phyloP scores from a whole-genome alignment of 1,284 basidiomycete species.

The Puccinia triticina region DNA sequence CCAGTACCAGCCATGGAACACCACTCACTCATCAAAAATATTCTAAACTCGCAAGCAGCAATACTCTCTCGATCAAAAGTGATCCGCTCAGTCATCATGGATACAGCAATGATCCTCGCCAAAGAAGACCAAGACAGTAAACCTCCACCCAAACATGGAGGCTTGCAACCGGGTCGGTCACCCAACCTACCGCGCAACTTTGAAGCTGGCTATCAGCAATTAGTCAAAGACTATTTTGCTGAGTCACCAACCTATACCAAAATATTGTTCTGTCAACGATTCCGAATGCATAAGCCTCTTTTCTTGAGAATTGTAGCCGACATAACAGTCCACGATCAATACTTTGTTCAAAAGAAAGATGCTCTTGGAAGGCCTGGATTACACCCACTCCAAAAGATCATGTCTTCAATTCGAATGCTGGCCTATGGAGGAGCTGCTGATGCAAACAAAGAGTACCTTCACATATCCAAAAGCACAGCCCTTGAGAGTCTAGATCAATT shows the following conservation, averaged over 20 bases:
- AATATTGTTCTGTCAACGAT: not conserved
- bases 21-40: no score
- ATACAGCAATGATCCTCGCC: no score
- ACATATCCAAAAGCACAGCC: not conserved
- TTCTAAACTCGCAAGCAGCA: no score
- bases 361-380: not conserved
- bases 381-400: slow-evolving; percentile 16
- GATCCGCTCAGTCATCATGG: no score
- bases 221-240: not conserved
- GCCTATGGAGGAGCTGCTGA: not conserved
- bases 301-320: not conserved
- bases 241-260: not conserved
- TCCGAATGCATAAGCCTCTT: not conserved
- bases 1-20: no score
- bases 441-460: not conserved
- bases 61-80: no score
- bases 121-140: slow-evolving; percentile 45
- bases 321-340: not conserved
- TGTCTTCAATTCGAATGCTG: not conserved
- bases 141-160: no score
- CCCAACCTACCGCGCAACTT: not conserved
- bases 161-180: no score
- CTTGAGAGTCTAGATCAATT: not conserved
- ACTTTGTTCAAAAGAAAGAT: not conserved
- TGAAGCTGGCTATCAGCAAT: not conserved